Conservation (phyloP, 306 rosid species). For the Erythrophleum fordii region DNA sequence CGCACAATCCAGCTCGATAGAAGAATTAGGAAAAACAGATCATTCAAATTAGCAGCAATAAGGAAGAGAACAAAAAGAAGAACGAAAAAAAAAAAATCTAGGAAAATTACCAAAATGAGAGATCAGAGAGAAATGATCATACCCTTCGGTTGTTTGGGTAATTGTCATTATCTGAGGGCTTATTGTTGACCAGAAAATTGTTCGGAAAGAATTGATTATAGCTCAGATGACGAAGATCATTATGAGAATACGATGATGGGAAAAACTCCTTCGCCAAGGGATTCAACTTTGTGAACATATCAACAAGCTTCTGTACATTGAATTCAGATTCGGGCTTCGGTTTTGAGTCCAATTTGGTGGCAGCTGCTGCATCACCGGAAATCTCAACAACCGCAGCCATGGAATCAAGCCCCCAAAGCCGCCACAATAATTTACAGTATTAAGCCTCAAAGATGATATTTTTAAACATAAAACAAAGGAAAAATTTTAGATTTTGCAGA, state of each 20-base stretch:
- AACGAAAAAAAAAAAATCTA: background rate
- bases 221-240: slow-evolving; percentile 49
- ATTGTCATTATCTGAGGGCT: slow-evolving; percentile 60
- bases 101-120: background rate
- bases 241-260: slow-evolving; percentile 72
- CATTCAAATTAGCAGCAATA: background rate
- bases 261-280: slow-evolving; percentile 91
- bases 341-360: slow-evolving; percentile 70
- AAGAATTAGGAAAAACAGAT: slow-evolving; percentile 26
- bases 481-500: slow-evolving; percentile 38
- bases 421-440: slow-evolving; percentile 27
- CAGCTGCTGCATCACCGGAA: slow-evolving; percentile 68
- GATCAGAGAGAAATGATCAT: slow-evolving; percentile 51
- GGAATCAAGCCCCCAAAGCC: slow-evolving; percentile 49
- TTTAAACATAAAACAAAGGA: slow-evolving; percentile 6
- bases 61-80: background rate
- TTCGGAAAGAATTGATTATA: slow-evolving; percentile 53
- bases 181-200: slow-evolving; percentile 53
- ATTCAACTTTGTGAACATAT: slow-evolving; percentile 91
- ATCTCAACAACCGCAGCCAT: slow-evolving; percentile 97
- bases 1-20: slow-evolving; percentile 3
- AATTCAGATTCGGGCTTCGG: slow-evolving; percentile 67
- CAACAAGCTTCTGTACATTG: slow-evolving; percentile 89
- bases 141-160: slow-evolving; percentile 74
- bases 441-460: slow-evolving; percentile 8